These are phyloP conservation scores for Fraxinus sp. DNA, from an alignment of 305 asterid species.

Conservation along the genomic window DNA sequence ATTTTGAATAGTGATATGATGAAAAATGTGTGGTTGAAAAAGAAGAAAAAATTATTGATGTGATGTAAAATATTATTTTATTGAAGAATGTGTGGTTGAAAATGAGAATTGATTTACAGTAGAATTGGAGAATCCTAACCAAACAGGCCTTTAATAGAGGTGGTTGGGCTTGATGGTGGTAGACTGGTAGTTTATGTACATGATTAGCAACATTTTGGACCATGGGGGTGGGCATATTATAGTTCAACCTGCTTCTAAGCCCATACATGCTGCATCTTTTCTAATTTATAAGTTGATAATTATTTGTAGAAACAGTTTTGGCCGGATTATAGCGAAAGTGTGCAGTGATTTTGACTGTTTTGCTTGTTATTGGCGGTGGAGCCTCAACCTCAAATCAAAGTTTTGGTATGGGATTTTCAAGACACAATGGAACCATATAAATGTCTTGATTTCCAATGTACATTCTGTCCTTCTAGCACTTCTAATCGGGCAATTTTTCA, in stretches of 20 bases:
- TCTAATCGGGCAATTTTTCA: not conserved
- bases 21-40: no score
- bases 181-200: not conserved
- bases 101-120: no score
- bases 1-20: no score
- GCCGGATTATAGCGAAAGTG: not conserved
- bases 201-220: not conserved
- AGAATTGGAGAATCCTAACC: no score
- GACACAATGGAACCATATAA: conserved; percentile 28
- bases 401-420: conserved; percentile 27
- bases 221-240: not conserved
- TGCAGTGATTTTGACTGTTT: not conserved
- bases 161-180: not conserved
- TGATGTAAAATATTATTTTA: no score
- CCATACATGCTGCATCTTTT: no score
- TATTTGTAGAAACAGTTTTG: no score
- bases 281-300: no score
- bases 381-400: conserved; percentile 37
- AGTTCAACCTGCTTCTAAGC: no score
- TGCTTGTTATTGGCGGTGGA: conserved; percentile 4
- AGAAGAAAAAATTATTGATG: no score
- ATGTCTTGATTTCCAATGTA: not conserved
- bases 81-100: no score
- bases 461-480: not conserved
- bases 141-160: not conserved